Evolutionary conservation across 1,284 basidiomycete genomes (phyloP).

Genomic region (Mycosarcoma maydis): DNA sequence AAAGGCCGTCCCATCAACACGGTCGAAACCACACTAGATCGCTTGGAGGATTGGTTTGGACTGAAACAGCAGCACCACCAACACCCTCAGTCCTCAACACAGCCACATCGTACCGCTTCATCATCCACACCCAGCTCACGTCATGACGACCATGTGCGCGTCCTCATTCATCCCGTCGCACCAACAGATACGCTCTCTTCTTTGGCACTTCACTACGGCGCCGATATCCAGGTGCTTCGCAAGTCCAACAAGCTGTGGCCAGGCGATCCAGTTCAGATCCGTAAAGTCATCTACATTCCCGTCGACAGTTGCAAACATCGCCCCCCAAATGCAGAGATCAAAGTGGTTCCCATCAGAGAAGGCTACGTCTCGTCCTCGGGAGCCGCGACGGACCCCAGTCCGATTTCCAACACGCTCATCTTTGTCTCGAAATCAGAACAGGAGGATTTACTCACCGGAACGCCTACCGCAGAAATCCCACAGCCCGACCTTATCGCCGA

Average conservation of each 20-base stretch:
- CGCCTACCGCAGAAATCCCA: slow-evolving; percentile 16
- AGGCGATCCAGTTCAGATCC: slow-evolving; percentile 62
- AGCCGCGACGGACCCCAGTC: not conserved
- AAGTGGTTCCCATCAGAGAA: slow-evolving; percentile 12
- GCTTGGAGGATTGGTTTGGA: slow-evolving; percentile 59
- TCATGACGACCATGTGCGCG: slow-evolving; percentile 25
- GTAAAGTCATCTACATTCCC: slow-evolving; percentile 61
- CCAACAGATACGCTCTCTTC: slow-evolving; percentile 57
- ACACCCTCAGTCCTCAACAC: not conserved
- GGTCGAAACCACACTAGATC: slow-evolving; percentile 51
- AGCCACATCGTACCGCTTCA: not conserved
- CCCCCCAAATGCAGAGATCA: slow-evolving; percentile 53
- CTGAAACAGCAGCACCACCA: slow-evolving; percentile 27
- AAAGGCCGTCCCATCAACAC: slow-evolving; percentile 21
- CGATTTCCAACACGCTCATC: slow-evolving; percentile 13
- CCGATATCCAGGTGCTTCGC: slow-evolving; percentile 57
- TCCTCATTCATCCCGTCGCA: slow-evolving; percentile 60
- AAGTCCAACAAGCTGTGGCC: slow-evolving; percentile 64
- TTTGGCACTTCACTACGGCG: slow-evolving; percentile 61
- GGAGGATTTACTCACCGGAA: slow-evolving; percentile 29
- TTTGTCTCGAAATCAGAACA: slow-evolving; percentile 38
- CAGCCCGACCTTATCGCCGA: slow-evolving; percentile 15
- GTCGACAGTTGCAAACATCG: slow-evolving; percentile 57
- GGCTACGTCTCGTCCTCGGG: slow-evolving; percentile 21
- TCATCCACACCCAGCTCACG: not conserved